Evolutionary conservation across 345 rosid genomes (phyloP), one percentile per base, ranked within the genome.

Genomic region (Psidium friedrichsthalianum): DNA sequence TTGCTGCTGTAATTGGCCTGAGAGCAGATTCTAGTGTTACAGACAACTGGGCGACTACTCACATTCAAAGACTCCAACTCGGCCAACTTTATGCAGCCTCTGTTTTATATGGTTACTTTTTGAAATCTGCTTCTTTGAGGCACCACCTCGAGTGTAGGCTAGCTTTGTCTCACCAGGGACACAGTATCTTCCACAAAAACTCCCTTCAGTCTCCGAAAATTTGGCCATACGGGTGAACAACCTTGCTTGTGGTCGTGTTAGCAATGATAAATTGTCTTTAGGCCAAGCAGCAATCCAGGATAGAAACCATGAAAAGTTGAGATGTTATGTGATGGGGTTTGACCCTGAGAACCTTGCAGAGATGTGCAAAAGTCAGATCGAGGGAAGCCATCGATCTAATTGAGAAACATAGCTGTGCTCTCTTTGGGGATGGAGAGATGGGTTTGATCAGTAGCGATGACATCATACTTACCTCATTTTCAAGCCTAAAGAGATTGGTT

Each of bases 11-110:
- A 74, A 94, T 93, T 82, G 98, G 99, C 83, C 87, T 95, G 91
- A 92, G 94, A 84, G 89, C 89, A 51, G 89, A 97, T 88, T 92
- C 96, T 27, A 93, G 98, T 84, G 98, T 97, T 56, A 90, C 94
- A 27, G 98, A 97, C 86, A 88, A n/a, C 86, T 95, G 98, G 98
- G 96, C 95, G 32, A 96, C 93, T 80, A 96, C 98, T 11, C 90
- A 95, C 89, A 90, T 96, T 82, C 91, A 89, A 54, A 88, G 86
- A 58, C 86, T 84, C 52, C 94, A 89, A 40, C 94, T 97, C 32
- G 83, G 93, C 59, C 89, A 88, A 55, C 81, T 94, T 2, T 97
- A 96, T 85, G 91, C 87, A 29, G 90, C 95, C 83, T 97, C 99
- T 16, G 90, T 94, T 86, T 87, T 93, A 74, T 96, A 95, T 56